Evolutionary conservation across 108 stramenopile species (phyloP).

Genomic region (Pseudonitzschia pungens): DNA sequence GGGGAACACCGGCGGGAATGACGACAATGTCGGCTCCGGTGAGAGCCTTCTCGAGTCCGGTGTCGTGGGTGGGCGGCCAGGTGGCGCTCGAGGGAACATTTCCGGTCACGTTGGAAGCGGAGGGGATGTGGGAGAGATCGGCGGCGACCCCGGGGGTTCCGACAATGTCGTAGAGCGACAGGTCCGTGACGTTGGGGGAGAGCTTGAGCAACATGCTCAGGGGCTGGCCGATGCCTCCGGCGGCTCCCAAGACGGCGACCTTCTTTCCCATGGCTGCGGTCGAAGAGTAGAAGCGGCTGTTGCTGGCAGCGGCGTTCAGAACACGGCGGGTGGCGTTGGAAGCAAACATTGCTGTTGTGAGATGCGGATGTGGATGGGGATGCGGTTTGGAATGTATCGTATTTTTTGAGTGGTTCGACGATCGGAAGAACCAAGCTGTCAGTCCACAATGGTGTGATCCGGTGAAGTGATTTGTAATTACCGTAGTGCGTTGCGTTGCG

Average conservation of each 20-base stretch:
- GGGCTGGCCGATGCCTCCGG: slow-evolving; percentile 99
- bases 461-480: too few species aligned
- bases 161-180: slow-evolving; percentile 89
- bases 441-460: too few species aligned
- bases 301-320: neutral
- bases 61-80: slow-evolving; percentile 71
- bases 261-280: slow-evolving; percentile 58
- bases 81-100: slow-evolving; percentile 62
- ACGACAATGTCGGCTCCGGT: slow-evolving; percentile 93
- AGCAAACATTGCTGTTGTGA: slow-evolving; percentile 6
- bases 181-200: slow-evolving; percentile 74
- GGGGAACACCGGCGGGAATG: slow-evolving; percentile 99
- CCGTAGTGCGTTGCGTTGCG: too few species aligned
- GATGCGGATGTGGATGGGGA: neutral
- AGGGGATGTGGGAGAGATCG: slow-evolving; percentile 74
- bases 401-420: too few species aligned
- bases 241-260: slow-evolving; percentile 93
- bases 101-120: slow-evolving; percentile 59
- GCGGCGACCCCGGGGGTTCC: slow-evolving; percentile 98
- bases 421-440: too few species aligned
- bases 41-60: slow-evolving; percentile 75
- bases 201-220: slow-evolving; percentile 96
- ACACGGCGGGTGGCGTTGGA: slow-evolving; percentile 20
- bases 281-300: slow-evolving; percentile 42
- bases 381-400: too few species aligned